phyloP scores from a whole-genome alignment of 75 land plant species.

The Gnetum montanum region DNA sequence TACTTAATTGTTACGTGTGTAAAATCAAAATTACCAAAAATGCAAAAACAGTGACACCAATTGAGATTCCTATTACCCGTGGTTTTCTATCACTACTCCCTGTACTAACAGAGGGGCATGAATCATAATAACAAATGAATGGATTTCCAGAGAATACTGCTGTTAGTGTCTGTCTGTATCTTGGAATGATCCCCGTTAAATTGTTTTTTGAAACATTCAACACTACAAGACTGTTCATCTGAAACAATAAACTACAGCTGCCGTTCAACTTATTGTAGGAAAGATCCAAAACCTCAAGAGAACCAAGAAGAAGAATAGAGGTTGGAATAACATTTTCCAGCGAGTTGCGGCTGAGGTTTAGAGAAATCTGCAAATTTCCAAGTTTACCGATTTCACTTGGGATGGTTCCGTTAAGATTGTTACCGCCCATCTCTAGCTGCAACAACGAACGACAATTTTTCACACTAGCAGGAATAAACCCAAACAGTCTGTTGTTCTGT shows the following conservation, averaged over 20 bases:
- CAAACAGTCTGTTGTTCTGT: conserved; percentile 21
- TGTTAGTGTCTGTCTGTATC: conserved; percentile 1
- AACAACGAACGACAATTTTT: conserved; percentile 7
- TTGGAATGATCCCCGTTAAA: conserved; percentile 25
- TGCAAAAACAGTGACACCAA: too few relatives aligned
- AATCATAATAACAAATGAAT: too few relatives aligned
- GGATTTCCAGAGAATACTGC: too few relatives aligned
- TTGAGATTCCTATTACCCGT: too few relatives aligned
- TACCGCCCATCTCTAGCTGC: conserved; percentile 38
- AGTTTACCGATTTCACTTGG: conserved; percentile 16
- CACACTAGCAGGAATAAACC: conserved; percentile 19
- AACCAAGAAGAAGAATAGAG: not conserved
- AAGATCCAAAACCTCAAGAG: conserved; percentile 32
- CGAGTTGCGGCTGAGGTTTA: conserved; percentile 39
- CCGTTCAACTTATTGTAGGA: conserved; percentile 41
- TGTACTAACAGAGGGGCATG: too few relatives aligned
- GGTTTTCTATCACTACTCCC: too few relatives aligned
- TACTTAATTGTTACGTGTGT: too few relatives aligned
- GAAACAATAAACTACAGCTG: conserved; percentile 11
- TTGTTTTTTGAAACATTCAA: conserved; percentile 39
- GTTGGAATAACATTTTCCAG: conserved; percentile 32
- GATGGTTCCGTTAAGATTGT: conserved; percentile 28
- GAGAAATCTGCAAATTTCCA: conserved; percentile 11
- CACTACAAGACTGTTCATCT: conserved; percentile 11
- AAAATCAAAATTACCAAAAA: too few relatives aligned